A percentile compares a stretch with the other conserved stretches of the same genome.
Evolutionary conservation across 495 filamentous ascomycete genomes (phyloP).

Genomic region (Achaetomiella virescens): DNA sequence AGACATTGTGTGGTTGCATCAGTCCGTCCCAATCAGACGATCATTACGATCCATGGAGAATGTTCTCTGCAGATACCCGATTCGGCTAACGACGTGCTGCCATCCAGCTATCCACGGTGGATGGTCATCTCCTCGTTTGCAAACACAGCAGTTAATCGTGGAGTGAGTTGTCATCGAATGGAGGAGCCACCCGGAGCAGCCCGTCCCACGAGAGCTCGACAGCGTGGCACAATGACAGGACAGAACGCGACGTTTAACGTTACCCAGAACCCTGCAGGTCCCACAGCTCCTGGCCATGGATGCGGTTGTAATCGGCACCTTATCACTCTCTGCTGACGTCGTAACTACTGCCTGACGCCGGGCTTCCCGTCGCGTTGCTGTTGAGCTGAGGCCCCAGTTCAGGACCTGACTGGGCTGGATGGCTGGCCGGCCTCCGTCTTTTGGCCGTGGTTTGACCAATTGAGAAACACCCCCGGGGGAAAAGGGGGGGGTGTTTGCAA

Average conservation of each 20-base stretch:
- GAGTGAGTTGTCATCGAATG: neutral
- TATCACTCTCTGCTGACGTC: neutral
- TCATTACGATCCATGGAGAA: neutral
- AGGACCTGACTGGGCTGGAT: no score
- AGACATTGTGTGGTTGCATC: no score
- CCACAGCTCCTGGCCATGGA: neutral
- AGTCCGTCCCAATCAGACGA: neutral
- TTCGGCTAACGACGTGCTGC: neutral
- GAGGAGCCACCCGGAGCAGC: neutral
- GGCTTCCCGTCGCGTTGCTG: neutral
- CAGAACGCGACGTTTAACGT: neutral
- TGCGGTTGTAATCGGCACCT: neutral
- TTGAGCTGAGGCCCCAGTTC: no score
- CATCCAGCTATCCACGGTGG: no score
- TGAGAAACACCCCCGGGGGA: no score
- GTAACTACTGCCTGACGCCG: neutral
- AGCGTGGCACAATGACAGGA: neutral
- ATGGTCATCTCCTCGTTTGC: no score
- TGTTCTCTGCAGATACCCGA: constrained; percentile 10
- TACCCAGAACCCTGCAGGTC: neutral
- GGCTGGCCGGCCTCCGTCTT: no score
- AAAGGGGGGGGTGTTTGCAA: no score
- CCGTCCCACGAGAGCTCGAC: neutral
- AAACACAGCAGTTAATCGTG: neutral
- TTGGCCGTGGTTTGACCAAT: no score